Percentiles rank a stretch among this genome's conserved stretches.
Evolutionary conservation across 208 protist genomes (phyloP).

Genomic region (Wallacemonas sp.): DNA sequence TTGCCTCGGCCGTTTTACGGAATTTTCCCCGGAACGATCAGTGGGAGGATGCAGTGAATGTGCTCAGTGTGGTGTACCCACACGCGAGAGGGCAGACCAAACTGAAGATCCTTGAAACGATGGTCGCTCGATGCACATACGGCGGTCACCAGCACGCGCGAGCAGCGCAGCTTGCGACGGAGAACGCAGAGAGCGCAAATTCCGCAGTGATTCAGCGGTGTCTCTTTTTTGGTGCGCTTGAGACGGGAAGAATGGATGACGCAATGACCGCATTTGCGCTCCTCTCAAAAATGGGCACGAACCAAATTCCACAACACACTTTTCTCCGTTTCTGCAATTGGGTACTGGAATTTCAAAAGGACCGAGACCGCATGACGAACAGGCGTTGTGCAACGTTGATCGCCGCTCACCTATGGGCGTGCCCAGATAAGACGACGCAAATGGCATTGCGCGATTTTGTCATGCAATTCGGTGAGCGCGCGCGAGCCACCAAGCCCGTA

Average conservation of each 20-base stretch:
- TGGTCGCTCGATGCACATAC: conserved; percentile 27
- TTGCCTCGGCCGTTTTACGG: conserved; percentile 23
- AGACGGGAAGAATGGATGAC: neutral
- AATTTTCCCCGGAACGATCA: conserved; percentile 31
- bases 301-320: conserved; percentile 16
- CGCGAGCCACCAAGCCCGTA: neutral
- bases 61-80: conserved; percentile 23
- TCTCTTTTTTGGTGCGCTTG: conserved; percentile 27
- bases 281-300: conserved; percentile 24
- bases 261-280: conserved; percentile 21
- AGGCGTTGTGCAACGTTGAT: conserved; percentile 22
- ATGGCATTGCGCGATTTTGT: neutral
- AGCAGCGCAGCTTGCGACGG: conserved; percentile 22
- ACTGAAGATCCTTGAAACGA: conserved; percentile 30
- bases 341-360: conserved; percentile 6
- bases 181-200: conserved; percentile 5
- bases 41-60: conserved; percentile 32
- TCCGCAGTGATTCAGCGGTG: conserved; percentile 31
- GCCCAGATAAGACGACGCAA: neutral
- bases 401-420: neutral
- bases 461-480: conserved; percentile 5
- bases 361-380: conserved; percentile 20
- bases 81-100: conserved; percentile 6
- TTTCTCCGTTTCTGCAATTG: neutral
- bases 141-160: conserved; percentile 26